A percentile compares a stretch with the other conserved stretches of the same genome.
Conservation (phyloP, 208 protist species). For the Sergeia podlipaevii region DNA sequence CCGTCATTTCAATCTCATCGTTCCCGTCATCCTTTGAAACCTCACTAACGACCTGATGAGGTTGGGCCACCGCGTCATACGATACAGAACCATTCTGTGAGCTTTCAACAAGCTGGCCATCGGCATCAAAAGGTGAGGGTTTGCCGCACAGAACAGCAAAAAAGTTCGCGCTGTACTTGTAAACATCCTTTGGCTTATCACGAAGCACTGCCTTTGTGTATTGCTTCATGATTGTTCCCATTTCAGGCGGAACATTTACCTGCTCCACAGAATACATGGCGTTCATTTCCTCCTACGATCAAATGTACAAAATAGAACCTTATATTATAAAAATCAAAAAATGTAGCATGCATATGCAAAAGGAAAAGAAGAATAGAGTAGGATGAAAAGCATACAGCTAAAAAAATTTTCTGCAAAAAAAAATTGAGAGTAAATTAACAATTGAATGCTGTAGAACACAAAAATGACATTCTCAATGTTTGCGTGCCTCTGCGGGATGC, state of each 20-base stretch:
- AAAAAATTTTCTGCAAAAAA: too few relatives aligned
- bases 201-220: slow-evolving; percentile 90
- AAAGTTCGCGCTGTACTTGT: slow-evolving; percentile 94
- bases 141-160: slow-evolving; percentile 83
- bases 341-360: too few relatives aligned
- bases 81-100: neutral
- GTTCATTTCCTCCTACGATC: slow-evolving; percentile 47
- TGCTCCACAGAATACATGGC: slow-evolving; percentile 90
- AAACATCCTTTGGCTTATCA: slow-evolving; percentile 75
- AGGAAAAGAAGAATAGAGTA: too few relatives aligned
- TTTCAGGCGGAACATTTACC: slow-evolving; percentile 82
- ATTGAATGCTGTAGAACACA: too few relatives aligned
- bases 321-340: too few relatives aligned
- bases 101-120: slow-evolving; percentile 58
- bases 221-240: slow-evolving; percentile 91
- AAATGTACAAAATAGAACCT: slow-evolving; percentile 3
- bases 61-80: neutral
- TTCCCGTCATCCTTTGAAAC: neutral
- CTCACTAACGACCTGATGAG: neutral
- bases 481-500: too few relatives aligned
- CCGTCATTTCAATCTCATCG: slow-evolving; percentile 9
- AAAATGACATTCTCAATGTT: too few relatives aligned
- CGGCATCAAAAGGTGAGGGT: slow-evolving; percentile 65
- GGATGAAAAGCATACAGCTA: too few relatives aligned
- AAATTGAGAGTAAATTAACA: too few relatives aligned